Conservation (phyloP, 441 rosid species). For the Adansonia madagascariensis region DNA sequence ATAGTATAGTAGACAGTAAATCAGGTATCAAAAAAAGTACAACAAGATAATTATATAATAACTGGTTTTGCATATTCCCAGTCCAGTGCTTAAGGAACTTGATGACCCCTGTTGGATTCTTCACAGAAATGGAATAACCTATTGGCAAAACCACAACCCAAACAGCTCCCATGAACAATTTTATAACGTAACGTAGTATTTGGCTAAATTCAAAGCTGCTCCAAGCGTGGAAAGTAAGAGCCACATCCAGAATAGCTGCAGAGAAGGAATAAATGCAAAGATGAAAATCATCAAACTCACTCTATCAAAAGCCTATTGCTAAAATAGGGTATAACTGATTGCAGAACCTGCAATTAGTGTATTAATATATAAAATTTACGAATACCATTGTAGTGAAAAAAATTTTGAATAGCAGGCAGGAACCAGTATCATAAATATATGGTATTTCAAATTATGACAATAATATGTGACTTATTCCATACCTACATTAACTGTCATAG, state of each 20-base stretch:
- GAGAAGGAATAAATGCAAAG: constrained; percentile 30
- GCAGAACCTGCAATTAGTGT: not conserved
- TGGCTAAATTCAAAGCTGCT: constrained; percentile 62
- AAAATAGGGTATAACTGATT: constrained; percentile 20
- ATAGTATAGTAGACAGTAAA: constrained; percentile 63
- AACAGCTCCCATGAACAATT: constrained; percentile 65
- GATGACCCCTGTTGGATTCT: constrained; percentile 60
- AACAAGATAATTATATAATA: constrained; percentile 62
- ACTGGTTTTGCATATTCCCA: constrained; percentile 56
- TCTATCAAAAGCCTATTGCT: not conserved
- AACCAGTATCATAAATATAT: constrained; percentile 11
- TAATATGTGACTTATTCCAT: not conserved
- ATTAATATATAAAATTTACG: not conserved
- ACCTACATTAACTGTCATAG: not conserved
- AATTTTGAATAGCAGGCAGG: constrained; percentile 9
- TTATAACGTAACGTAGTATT: constrained; percentile 66
- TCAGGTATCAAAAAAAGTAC: constrained; percentile 71
- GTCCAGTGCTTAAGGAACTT: constrained; percentile 72
- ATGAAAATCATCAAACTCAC: constrained; percentile 10
- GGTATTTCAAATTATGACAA: not conserved
- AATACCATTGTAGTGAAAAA: constrained; percentile 13
- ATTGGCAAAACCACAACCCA: constrained; percentile 78
- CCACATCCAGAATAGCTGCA: constrained; percentile 75
- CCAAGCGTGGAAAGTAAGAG: constrained; percentile 73
- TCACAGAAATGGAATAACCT: constrained; percentile 71